A percentile compares a stretch with the other conserved stretches of the same genome.
Evolutionary conservation across 768 basidiomycete genomes (phyloP).

Genomic region (Bullera alba): DNA sequence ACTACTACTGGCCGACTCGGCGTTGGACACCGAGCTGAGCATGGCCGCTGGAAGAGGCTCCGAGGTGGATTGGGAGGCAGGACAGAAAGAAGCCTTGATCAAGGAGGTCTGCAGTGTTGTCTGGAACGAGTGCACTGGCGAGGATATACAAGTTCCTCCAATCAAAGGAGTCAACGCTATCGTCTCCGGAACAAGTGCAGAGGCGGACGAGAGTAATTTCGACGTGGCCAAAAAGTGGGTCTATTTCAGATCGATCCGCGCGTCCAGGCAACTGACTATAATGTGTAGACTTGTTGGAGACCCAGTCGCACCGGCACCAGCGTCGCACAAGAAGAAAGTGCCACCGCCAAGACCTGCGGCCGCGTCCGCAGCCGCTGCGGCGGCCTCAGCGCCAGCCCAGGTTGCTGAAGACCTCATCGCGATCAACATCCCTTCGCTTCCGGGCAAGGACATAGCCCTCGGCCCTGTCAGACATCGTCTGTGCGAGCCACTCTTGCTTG

Average conservation of each 20-base stretch:
- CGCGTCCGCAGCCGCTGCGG: constrained; percentile 27
- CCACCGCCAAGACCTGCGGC: constrained; percentile 25
- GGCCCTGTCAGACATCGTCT: constrained; percentile 40
- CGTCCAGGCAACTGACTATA: not conserved
- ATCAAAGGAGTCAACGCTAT: constrained; percentile 5
- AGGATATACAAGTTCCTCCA: constrained; percentile 28
- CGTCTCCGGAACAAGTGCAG: not conserved
- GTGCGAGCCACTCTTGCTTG: constrained; percentile 38
- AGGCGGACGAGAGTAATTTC: constrained; percentile 34
- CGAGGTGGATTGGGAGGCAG: not conserved
- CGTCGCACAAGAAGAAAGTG: constrained; percentile 37
- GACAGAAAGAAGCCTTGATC: constrained; percentile 10
- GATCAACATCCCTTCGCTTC: constrained; percentile 29
- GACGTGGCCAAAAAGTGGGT: constrained; percentile 43
- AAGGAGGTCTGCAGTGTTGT: constrained; percentile 26
- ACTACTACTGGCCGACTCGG: constrained; percentile 22
- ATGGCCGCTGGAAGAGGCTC: constrained; percentile 9
- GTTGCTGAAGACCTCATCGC: constrained; percentile 27
- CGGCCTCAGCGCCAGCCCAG: constrained; percentile 13
- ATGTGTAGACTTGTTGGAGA: constrained; percentile 29
- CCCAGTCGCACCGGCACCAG: constrained; percentile 15
- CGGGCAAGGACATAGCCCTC: constrained; percentile 28
- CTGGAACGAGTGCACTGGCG: constrained; percentile 29
- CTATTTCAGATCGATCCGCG: too few species aligned
- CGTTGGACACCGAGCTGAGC: constrained; percentile 16